These are phyloP conservation scores for Jacaranda mimosifolia DNA, from an alignment of 257 asterid species.

Conservation along the genomic window DNA sequence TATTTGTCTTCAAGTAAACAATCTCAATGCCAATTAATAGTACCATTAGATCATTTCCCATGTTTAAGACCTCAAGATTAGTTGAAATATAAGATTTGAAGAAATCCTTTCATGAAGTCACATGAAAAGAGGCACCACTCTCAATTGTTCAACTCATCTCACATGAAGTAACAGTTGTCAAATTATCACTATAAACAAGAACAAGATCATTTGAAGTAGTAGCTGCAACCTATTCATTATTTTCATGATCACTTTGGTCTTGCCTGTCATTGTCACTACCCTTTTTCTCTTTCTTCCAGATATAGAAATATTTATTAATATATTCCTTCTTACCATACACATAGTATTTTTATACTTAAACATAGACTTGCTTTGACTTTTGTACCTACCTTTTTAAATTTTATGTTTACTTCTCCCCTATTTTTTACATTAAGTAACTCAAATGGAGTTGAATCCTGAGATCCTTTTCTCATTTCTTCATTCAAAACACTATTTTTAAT, in stretches of 20 bases:
- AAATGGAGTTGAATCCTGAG: background rate
- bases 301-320: background rate
- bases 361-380: background rate
- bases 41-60: background rate
- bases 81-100: background rate
- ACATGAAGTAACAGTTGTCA: background rate
- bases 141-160: background rate
- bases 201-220: background rate
- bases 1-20: background rate
- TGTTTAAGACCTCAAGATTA: background rate
- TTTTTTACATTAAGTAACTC: background rate
- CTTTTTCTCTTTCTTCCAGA: background rate
- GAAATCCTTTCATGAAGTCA: background rate
- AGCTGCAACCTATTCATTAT: background rate
- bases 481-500: slow-evolving; percentile 13
- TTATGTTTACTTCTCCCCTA: background rate
- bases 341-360: background rate
- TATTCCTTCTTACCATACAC: background rate
- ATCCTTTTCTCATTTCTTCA: slow-evolving; percentile 7
- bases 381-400: no score
- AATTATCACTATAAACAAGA: background rate
- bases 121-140: slow-evolving; percentile 5
- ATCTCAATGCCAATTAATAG: background rate
- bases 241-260: background rate
- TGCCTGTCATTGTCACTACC: background rate